Base-by-base conservation (phyloP, 306 rosid genomes). In the Begonia masoniana region DNA sequence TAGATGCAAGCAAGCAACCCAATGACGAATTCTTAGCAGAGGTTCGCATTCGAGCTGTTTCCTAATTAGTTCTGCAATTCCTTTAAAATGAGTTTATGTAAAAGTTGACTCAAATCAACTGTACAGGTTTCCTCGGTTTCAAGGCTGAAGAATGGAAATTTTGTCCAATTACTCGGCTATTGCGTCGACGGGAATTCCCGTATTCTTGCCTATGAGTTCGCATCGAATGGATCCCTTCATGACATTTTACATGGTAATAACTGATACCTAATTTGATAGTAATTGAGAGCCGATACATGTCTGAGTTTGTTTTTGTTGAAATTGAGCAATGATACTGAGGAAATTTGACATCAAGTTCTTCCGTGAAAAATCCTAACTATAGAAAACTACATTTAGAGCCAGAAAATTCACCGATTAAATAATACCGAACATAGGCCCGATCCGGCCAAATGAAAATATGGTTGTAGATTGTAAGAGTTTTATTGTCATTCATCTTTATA, bases 211-310 rank as follows among this genome's bases (percentile, higher is more conserved):
- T 87, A 81, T 35, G 96, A 87, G 82, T 81, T 74, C 73, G 96
- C 96, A 21, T 78, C 94, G 43, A 87, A 81, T 69, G 94, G 96
- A 55, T 87, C 96, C 64, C 96, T 87, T 69, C 96, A 83, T 51
- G 96, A 87, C 70, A 87, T 87, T 73, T 68, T 87, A 67, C 94
- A 87, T 13, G 96, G 96, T 87, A 74, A n/a, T 10, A 45, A 45
- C 13, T 10, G 0, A 43, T n/a, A 5, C 14, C 15, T 10, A n/a
- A 45, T 11, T 31, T 12, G 15, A 45, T 45, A 45, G 4, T 45
- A 45, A 6, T 45, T 10, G 49, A 45, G 10, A 45, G 49, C 2
- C 49, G n/a, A 45, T n/a, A 8, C 49, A 45, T 45, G n/a, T 12
- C 2, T n/a, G 15, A 45, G 0, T 45, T 45, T 31, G n/a, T n/a